These are phyloP conservation scores for Meyerozyma athensensis DNA, from an alignment of 1,139 yeast genomes.

Conservation along the genomic window DNA sequence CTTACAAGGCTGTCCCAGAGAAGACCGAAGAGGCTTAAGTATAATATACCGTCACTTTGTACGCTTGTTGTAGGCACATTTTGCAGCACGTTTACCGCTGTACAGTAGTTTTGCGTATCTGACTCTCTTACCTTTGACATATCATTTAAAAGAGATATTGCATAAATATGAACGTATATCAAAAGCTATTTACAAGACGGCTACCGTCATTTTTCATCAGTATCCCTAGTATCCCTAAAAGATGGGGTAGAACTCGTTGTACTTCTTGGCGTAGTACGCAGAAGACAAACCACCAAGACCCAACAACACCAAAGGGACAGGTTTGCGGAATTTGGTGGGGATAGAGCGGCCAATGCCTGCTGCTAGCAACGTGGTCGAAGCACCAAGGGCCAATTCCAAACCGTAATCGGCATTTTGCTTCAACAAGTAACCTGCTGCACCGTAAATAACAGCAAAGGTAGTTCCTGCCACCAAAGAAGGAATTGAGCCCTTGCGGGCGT, in stretches of 20 bases:
- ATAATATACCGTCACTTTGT: background rate
- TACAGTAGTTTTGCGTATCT: too few species aligned
- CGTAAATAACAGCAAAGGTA: slow-evolving; percentile 64
- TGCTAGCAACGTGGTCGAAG: slow-evolving; percentile 58
- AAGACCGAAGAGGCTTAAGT: slow-evolving; percentile 26
- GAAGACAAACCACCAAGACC: slow-evolving; percentile 63
- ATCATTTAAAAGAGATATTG: too few species aligned
- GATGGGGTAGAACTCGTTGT: slow-evolving; percentile 57
- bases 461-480: slow-evolving; percentile 83
- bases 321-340: slow-evolving; percentile 56
- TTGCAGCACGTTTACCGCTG: too few species aligned
- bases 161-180: background rate
- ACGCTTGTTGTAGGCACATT: too few species aligned
- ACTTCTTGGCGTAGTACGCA: slow-evolving; percentile 67
- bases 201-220: too few species aligned
- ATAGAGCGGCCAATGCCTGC: slow-evolving; percentile 71
- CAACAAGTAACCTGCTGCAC: slow-evolving; percentile 72
- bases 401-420: slow-evolving; percentile 75
- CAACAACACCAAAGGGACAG: slow-evolving; percentile 67
- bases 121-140: too few species aligned
- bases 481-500: slow-evolving; percentile 63
- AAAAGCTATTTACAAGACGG: background rate
- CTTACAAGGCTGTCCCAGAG: slow-evolving; percentile 47
- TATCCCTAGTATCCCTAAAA: slow-evolving; percentile 6
- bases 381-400: slow-evolving; percentile 70